Percentiles rank a stretch among this genome's conserved stretches.
Evolutionary conservation across 495 filamentous ascomycete species (phyloP).

Genomic region (Aspergillus sclerotiicarbonarius): DNA sequence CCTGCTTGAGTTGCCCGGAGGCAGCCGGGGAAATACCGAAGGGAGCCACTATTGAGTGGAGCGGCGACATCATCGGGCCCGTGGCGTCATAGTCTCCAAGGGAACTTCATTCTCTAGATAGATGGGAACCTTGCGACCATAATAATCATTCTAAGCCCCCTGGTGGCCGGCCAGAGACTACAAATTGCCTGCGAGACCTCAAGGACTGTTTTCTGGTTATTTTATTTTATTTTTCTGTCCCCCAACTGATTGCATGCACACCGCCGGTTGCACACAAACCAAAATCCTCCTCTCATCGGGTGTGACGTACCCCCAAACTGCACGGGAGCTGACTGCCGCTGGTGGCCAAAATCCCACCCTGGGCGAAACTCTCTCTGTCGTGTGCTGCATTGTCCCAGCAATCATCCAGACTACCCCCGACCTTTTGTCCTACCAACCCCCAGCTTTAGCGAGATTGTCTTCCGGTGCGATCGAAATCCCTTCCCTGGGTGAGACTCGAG

Average conservation of each 20-base stretch:
- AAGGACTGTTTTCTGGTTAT: background rate
- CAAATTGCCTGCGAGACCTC: no score
- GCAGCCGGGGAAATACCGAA: background rate
- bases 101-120: constrained; percentile 5
- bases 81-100: constrained; percentile 10
- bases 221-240: background rate
- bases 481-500: background rate
- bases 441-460: background rate
- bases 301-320: constrained; percentile 5
- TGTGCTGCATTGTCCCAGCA: constrained; percentile 1
- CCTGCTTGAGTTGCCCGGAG: background rate
- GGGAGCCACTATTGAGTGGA: constrained; percentile 22
- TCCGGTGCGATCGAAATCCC: background rate
- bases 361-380: background rate
- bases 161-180: no score
- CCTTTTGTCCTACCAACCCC: background rate
- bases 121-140: background rate
- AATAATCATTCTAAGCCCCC: background rate
- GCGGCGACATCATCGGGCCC: constrained; percentile 32
- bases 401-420: background rate
- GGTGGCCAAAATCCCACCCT: background rate
- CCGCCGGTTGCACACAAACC: constrained; percentile 2
- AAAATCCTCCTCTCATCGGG: background rate
- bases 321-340: background rate
- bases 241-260: background rate